A percentile compares a stretch with the other conserved stretches of the same genome.
Evolutionary conservation across 352 stramenopile species (phyloP).

Genomic region (Phytophthora pluvialis): DNA sequence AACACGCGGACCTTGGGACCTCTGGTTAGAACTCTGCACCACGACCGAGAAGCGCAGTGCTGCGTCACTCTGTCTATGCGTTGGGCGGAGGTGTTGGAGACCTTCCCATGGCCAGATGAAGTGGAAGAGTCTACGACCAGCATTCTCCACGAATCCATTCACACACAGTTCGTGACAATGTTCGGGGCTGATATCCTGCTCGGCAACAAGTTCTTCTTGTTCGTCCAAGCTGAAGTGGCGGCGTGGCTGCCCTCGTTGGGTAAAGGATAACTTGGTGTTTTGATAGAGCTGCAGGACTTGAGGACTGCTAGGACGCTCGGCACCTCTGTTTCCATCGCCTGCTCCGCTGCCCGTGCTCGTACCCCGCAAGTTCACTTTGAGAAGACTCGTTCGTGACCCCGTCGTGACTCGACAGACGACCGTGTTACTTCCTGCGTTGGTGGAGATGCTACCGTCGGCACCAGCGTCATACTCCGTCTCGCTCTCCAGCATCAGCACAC

Average conservation of each 20-base stretch:
- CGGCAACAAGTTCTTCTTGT: slow-evolving; percentile 43
- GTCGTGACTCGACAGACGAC: slow-evolving; percentile 36
- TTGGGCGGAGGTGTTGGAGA: slow-evolving; percentile 48
- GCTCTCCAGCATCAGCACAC: slow-evolving; percentile 33
- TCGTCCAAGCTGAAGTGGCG: slow-evolving; percentile 33
- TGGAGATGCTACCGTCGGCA: not conserved
- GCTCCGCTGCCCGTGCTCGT: slow-evolving; percentile 21
- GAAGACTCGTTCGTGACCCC: slow-evolving; percentile 38
- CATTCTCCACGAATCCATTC: slow-evolving; percentile 74
- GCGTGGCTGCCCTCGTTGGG: slow-evolving; percentile 17
- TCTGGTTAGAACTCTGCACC: slow-evolving; percentile 33
- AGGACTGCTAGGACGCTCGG: slow-evolving; percentile 6
- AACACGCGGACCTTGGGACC: slow-evolving; percentile 41
- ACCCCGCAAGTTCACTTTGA: slow-evolving; percentile 39
- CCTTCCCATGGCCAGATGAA: slow-evolving; percentile 70
- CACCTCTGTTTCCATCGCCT: slow-evolving; percentile 4
- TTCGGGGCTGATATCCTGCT: slow-evolving; percentile 66
- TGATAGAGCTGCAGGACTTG: slow-evolving; percentile 28
- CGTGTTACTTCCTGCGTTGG: slow-evolving; percentile 31
- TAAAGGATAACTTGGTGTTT: slow-evolving; percentile 27
- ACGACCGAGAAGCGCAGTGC: slow-evolving; percentile 39
- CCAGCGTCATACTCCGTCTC: slow-evolving; percentile 25
- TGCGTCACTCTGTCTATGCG: slow-evolving; percentile 20
- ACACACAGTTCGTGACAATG: slow-evolving; percentile 82
- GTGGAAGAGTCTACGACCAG: slow-evolving; percentile 59